Conservation (phyloP, 176 grass and related monocot genomes). For the Phyllostachys edulis region DNA sequence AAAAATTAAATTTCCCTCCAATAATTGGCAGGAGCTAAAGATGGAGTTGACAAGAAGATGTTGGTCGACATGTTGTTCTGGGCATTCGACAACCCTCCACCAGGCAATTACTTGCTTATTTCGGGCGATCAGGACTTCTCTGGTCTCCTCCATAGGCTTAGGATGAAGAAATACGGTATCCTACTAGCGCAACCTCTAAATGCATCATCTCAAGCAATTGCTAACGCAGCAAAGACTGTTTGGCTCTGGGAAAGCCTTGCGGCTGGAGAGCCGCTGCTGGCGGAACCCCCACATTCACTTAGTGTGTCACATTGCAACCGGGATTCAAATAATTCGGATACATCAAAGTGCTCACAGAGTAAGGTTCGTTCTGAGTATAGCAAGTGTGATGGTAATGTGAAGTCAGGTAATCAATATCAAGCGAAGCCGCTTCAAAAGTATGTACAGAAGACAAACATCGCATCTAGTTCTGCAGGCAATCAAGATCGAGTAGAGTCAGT, state of each 20-base stretch:
- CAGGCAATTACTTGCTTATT: conserved; percentile 78
- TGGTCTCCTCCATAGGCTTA: conserved; percentile 70
- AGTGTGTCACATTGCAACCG: conserved; percentile 17
- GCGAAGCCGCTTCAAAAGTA: conserved; percentile 38
- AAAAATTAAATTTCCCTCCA: not conserved
- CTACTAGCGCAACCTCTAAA: conserved; percentile 62
- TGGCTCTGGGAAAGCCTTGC: conserved; percentile 75
- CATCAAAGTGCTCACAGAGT: conserved; percentile 18
- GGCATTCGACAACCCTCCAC: conserved; percentile 81
- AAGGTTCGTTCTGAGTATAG: conserved; percentile 4
- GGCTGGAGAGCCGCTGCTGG: conserved; percentile 35
- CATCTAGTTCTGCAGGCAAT: not conserved
- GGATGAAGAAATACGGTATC: conserved; percentile 70
- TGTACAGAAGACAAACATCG: conserved; percentile 24
- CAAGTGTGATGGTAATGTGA: conserved; percentile 34
- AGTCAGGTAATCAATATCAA: conserved; percentile 25
- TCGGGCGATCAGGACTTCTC: conserved; percentile 81
- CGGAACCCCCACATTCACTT: conserved; percentile 39
- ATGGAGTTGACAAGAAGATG: conserved; percentile 85
- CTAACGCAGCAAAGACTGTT: conserved; percentile 56
- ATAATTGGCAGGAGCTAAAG: conserved; percentile 61
- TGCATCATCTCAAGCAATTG: conserved; percentile 54
- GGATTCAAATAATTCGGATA: conserved; percentile 10
- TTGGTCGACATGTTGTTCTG: conserved; percentile 86
- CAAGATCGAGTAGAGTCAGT: not conserved